Base-by-base conservation (phyloP, 2,329 filamentous ascomycete species). In the Ascochyta koolunga region DNA sequence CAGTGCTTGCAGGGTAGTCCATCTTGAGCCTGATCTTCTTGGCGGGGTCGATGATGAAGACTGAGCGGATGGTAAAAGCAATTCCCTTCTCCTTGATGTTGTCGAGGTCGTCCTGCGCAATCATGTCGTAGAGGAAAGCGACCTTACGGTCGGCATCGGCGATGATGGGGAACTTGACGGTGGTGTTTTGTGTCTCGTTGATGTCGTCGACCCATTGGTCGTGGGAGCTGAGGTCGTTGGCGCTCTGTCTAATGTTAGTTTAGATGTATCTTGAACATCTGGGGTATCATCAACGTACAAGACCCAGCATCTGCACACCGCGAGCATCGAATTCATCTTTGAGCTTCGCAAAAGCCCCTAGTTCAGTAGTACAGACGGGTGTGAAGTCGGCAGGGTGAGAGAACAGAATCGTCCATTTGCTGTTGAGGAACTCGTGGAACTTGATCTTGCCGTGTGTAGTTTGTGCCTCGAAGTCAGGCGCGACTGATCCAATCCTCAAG, bases 21-120 rank as follows among this genome's bases (percentile, higher is more conserved):
- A 96, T 89, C 76, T 91, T 96, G 74, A 93, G 86, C 68, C 93
- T 89, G 79, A 96, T 95, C 77, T 89, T 93, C 87, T 96, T 96
- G 78, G 86, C 86, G 61, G 92, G 92, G 81, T 96, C 92, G 76
- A 96, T 95, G 79, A 96, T 83, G 83, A 96, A 96, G 73, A 96
- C 93, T 67, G 89, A 91, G 70, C 93, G 91, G 79, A 97, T 96
- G 67, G 93, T 96, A 80, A 96, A 93, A 51, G 92, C 91, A 67
- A 93, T 89, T 66, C 76, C 78, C 68, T 78, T 79, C 53, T 68
- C 59, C 50, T 83, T 78, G 54, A 86, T 77, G 66, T 83, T 83
- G 72, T 83, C 83, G 56, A 83, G 79, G 56, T 81, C 79, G 56
- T 80, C 78, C 65, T 81, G 77, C 58, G 79, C 78, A 55, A 81